These are phyloP conservation scores for Lipomyces yarrowii DNA, from an alignment of 1,139 yeast species.

Conservation along the genomic window DNA sequence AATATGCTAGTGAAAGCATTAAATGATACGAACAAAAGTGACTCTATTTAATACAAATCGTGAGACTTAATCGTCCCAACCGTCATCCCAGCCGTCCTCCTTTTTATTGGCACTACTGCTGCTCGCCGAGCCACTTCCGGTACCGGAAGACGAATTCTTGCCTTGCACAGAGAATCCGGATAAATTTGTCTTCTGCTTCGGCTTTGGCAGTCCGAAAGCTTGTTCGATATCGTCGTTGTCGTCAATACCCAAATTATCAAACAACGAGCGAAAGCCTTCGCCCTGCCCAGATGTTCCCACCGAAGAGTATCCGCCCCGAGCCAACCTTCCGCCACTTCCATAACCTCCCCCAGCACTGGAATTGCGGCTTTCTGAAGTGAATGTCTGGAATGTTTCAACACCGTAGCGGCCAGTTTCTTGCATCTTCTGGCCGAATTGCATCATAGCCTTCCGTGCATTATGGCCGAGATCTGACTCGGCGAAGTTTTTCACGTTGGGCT, in stretches of 20 bases:
- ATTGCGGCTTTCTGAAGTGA: conserved; percentile 51
- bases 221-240: conserved; percentile 51
- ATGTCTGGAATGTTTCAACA: conserved; percentile 60
- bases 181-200: conserved; percentile 60
- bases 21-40: neutral
- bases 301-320: conserved; percentile 10
- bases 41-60: neutral
- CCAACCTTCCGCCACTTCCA: conserved; percentile 4
- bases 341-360: neutral
- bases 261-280: conserved; percentile 54
- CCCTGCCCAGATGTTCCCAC: conserved; percentile 39
- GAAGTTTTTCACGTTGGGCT: conserved; percentile 81
- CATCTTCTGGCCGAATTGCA: conserved; percentile 92
- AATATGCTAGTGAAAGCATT: neutral
- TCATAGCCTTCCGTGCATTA: conserved; percentile 88
- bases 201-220: conserved; percentile 71
- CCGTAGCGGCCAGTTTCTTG: conserved; percentile 80
- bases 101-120: conserved; percentile 5
- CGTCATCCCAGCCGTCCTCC: conserved; percentile 28
- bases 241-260: conserved; percentile 53
- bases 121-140: neutral
- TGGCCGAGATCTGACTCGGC: conserved; percentile 76
- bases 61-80: conserved; percentile 21
- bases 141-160: conserved; percentile 9
- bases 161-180: conserved; percentile 49